A percentile compares a stretch with the other conserved stretches of the same genome.
These are phyloP conservation scores for Cryphonectria naterciae DNA, from an alignment of 2,329 filamentous ascomycete genomes.

Conservation along the genomic window DNA sequence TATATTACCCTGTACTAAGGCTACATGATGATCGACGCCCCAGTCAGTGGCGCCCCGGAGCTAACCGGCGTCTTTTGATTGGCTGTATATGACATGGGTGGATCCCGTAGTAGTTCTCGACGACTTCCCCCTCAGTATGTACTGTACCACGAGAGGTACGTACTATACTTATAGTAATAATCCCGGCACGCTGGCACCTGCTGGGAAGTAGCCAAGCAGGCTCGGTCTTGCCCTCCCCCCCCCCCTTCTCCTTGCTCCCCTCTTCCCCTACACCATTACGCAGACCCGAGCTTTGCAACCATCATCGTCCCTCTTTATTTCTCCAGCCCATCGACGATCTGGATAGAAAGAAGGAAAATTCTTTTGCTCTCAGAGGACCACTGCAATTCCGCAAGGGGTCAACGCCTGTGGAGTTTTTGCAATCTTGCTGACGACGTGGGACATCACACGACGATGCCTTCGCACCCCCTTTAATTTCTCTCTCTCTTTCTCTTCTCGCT, in stretches of 20 bases:
- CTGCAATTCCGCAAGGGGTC: not conserved
- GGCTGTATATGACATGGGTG: not conserved
- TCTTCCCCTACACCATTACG: not conserved
- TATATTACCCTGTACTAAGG: not conserved
- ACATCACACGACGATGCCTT: not conserved
- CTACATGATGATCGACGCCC: slow-evolving; percentile 1
- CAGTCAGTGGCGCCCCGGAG: slow-evolving; percentile 7
- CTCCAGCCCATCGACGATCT: not conserved
- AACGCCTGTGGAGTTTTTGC: slow-evolving; percentile 4
- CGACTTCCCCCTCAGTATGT: not conserved
- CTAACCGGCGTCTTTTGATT: slow-evolving; percentile 9
- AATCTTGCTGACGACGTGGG: not conserved
- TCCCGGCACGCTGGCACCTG: slow-evolving; percentile 2
- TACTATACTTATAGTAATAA: not conserved
- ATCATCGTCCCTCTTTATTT: not conserved
- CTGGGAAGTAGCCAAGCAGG: not conserved
- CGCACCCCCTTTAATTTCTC: slow-evolving; percentile 4
- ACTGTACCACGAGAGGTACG: not conserved
- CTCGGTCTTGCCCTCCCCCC: not conserved
- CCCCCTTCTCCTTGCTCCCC: not conserved
- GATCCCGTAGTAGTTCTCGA: not conserved
- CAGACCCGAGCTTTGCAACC: not conserved
- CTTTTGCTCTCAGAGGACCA: not conserved
- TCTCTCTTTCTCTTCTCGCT: not conserved
- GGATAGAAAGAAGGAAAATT: not conserved